Evolutionary conservation across 345 rosid genomes (phyloP), one percentile per base, ranked within the genome.

Genomic region (Lagerstroemia speciosa): DNA sequence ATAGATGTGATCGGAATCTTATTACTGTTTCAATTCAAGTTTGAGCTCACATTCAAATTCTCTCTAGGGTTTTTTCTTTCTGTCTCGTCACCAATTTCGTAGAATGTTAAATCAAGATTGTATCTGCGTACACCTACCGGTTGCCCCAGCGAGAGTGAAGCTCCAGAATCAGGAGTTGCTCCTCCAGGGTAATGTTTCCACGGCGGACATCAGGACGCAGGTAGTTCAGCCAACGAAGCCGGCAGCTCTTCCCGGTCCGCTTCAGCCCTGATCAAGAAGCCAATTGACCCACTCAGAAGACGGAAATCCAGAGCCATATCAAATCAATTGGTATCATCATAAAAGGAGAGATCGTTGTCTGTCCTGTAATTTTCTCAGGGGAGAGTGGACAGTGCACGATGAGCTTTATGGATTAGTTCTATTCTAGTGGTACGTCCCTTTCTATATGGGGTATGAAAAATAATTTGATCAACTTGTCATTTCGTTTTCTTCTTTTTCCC

Each of bases 111-210:
- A 22, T n/a, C 30, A n/a, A 53, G n/a, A n/a, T n/a, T 53, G 5
- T 27, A 30, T 58, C 6, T 3, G 6, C 5, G 27, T 14, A 58
- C 32, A 30, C 63, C 63, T 58, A 94, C 99, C 89, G 77, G 66
- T 94, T 94, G n/a, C 99, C 99, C 97, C 91, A 91, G 33, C 84
- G 95, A 53, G 91, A 86, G 79, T 94, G 99, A 70, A 93, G 98
- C 41, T 91, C 93, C 17, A 93, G 96, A 69, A 93, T 93, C 83
- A 91, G 69, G 29, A 93, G 88, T 48, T 91, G 99, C 75, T 94
- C 99, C 73, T 94, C 86, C 0, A 86, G 97, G 12, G 91, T 85
- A n/a, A 94, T 88, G 73, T 91, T 89, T 62, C 97, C 99, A 12
- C 96, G 94, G 58, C 97, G 93, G 69, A 91, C 95, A 55, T 91